These are phyloP conservation scores for Nannochloris sp. DNA, from an alignment of 139 green algal genomes.

Conservation along the genomic window DNA sequence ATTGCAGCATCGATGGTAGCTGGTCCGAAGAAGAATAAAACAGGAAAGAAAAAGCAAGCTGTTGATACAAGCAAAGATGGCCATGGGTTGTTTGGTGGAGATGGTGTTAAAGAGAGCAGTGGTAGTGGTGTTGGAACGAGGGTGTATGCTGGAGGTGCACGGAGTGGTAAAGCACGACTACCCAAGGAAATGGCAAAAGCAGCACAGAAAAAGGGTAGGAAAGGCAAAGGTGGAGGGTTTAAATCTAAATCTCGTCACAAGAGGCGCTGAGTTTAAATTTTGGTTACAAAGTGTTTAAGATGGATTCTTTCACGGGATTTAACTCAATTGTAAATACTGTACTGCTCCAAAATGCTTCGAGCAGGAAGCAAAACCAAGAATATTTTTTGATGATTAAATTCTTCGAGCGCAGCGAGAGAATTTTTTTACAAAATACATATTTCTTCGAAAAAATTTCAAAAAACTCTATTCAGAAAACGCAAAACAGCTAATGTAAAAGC, in stretches of 20 bases:
- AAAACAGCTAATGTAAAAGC: too few species aligned
- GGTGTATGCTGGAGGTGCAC: conserved; percentile 43
- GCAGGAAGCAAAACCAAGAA: too few species aligned
- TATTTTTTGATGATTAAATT: too few species aligned
- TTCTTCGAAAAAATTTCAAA: too few species aligned
- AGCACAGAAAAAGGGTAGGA: not conserved
- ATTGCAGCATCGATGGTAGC: conserved; percentile 42
- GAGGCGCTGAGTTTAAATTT: not conserved
- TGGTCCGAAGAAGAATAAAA: conserved; percentile 37
- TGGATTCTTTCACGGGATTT: too few species aligned
- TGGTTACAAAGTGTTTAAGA: too few species aligned
- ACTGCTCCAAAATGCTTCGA: too few species aligned
- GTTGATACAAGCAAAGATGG: not conserved
- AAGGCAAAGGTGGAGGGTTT: conserved; percentile 1
- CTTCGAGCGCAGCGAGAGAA: too few species aligned
- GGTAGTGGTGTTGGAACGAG: conserved; percentile 3
- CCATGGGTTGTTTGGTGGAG: conserved; percentile 27
- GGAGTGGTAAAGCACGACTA: conserved; percentile 2
- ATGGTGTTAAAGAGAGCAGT: conserved; percentile 12
- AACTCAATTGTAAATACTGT: too few species aligned
- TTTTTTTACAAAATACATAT: too few species aligned
- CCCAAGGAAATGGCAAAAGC: not conserved
- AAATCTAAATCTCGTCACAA: conserved; percentile 3
- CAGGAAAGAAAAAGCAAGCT: conserved; percentile 17
- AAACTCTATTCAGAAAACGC: too few species aligned